Evolutionary conservation across 805 yeast species (phyloP), one percentile per base, ranked within the genome.

Genomic region (Spencermartinsiella europaea): DNA sequence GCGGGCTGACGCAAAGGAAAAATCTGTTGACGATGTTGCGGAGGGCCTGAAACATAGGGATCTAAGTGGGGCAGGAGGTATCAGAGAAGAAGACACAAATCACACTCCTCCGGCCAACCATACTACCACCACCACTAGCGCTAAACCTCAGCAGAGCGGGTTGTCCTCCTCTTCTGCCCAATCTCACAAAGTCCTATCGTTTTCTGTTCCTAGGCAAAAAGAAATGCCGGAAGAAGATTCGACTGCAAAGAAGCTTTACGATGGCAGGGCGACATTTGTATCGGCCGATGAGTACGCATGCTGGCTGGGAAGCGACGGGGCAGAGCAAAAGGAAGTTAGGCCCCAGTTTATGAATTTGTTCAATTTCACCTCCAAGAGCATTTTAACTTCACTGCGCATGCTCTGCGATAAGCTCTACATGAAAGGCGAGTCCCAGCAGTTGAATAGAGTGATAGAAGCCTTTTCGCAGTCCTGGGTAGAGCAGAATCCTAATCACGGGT

Each of bases 341-440:
- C 46, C 41, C 7, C 62, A 64, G 28, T 73, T 69, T 55, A 60
- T 76, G 63, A 43, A 51, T 2, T 51, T 72, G 14, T 68, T 74
- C 44, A 57, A 63, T 35, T 76, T 75, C 44, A 66, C 74, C 62
- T 72, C 73, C 40, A 56, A 69, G n/a, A 75, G 77, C 47, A 65
- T 87, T 39, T 66, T 85, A 36, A 62, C 64, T 2, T 70, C 88
- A 1, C 71, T 88, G 15, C 68, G 88, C 27, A 63, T 64, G 38
- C 67, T 87, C 27, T 86, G 95, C 54, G 72, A 75, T 34, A 76
- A 73, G 53, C 60, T 87, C n/a, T 83, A 82, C 64, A 72, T 88
- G 56, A 79, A 79, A 58, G 95, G 91, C 4, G 95, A 88, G 65
- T 80, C 93, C 2, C 90, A 84, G 56, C 84, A 83, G 57, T 79